Evolutionary conservation across 176 grass and related monocot genomes (phyloP), one percentile per base, ranked within the genome.

Genomic region (Cenchrus americanus): DNA sequence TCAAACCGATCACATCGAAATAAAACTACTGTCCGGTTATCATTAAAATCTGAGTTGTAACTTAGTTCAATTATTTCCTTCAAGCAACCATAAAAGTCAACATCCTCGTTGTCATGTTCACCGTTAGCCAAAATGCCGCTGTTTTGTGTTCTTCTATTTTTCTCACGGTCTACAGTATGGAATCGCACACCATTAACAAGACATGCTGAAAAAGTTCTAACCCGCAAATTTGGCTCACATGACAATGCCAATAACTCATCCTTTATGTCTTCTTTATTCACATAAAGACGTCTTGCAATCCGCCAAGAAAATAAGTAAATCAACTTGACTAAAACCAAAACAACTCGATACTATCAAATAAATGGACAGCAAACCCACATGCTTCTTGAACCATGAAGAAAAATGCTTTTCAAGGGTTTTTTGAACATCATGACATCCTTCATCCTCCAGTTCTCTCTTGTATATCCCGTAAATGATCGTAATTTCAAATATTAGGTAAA

Each of bases 11-110:
- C 27, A 59, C 32, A 76, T 4, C 17, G 26, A 76, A 76, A 76
- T 11, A 76, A 0, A 58, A 76, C 52, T 15, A 76, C 52, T n/a
- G 27, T 37, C 7, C 7, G 32, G 32, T 34, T 7, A 14, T 7
- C 0, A 17, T 4, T 3, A 10, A 13, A 49, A 49, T 2, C 11
- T 71, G 44, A 1, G 10, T 40, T 76, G 18, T 57, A 76, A 1
- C 41, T 26, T 14, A 76, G 21, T 30, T 76, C 10, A 41, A 76
- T 8, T 11, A 76, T 76, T 41, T 76, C 52, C 37, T 76, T 76
- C 7, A 59, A 5, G 7, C 7, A n/a, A 58, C 55, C 55, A 21
- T 58, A 58, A 7, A 58, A 58, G 21, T n/a, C 55, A n/a, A 58
- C n/a, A 58, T 58, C 55, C 1, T 58, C 1, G 7, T 9, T 7